These are phyloP conservation scores for Metarhizium humberi DNA, from an alignment of 2,329 filamentous ascomycete genomes.

Conservation along the genomic window DNA sequence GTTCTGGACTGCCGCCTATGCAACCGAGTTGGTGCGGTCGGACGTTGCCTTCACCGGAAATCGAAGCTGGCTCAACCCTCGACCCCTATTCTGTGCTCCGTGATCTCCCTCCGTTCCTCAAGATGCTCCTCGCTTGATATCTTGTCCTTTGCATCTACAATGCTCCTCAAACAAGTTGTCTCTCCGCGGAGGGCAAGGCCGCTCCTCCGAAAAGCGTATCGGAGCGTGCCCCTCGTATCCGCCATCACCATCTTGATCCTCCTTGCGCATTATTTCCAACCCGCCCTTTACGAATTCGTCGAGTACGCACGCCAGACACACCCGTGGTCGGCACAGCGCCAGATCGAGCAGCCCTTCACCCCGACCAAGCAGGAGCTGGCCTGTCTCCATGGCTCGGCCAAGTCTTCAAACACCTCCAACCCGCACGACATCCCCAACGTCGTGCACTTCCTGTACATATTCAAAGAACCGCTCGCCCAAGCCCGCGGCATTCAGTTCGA, in stretches of 20 bases:
- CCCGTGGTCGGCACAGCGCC: conserved; percentile 5
- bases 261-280: background rate
- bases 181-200: background rate
- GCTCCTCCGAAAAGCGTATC: background rate
- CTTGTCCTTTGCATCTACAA: background rate
- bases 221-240: background rate
- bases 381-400: conserved; percentile 3
- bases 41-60: too few relatives aligned
- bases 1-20: too few relatives aligned
- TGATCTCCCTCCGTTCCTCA: background rate
- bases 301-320: conserved; percentile 7
- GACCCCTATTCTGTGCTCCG: too few relatives aligned
- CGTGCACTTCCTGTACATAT: conserved; percentile 10
- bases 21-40: too few relatives aligned
- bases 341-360: conserved; percentile 7
- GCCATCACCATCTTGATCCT: background rate
- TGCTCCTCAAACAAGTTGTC: conserved; percentile 1
- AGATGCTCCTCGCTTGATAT: background rate
- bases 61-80: too few relatives aligned
- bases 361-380: conserved; percentile 8
- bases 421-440: conserved; percentile 8
- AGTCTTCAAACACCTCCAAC: background rate
- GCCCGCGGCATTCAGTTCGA: conserved; percentile 6
- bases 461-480: conserved; percentile 4
- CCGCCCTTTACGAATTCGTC: background rate